Percentiles rank a stretch among this genome's conserved stretches.
phyloP scores from a whole-genome alignment of 2,329 filamentous ascomycete genomes.

The Aspergillus chevalieri region DNA sequence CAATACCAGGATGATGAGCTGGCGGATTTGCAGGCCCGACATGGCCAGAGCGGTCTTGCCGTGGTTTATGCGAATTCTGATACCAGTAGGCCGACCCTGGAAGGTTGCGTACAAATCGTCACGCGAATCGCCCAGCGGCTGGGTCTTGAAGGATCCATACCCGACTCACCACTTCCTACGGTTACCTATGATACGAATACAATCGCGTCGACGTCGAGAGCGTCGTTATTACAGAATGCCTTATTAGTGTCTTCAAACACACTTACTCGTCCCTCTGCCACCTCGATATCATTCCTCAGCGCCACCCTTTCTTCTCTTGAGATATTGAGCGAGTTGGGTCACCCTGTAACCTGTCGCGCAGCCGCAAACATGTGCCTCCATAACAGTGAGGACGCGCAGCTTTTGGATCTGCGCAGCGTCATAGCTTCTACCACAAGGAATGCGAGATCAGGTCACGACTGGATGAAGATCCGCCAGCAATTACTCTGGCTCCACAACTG shows the following conservation, averaged over 20 bases:
- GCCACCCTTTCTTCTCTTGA: constrained; percentile 36
- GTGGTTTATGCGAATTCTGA: constrained; percentile 51
- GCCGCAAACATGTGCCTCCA: constrained; percentile 49
- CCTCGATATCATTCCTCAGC: constrained; percentile 36
- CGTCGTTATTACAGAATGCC: constrained; percentile 37
- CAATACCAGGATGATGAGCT: constrained; percentile 40
- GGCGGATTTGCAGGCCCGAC: constrained; percentile 41
- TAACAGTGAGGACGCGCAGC: constrained; percentile 47
- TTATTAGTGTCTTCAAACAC: constrained; percentile 35
- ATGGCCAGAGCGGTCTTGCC: constrained; percentile 56
- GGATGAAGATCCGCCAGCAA: constrained; percentile 44
- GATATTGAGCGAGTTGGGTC: constrained; percentile 35
- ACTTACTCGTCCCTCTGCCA: constrained; percentile 34
- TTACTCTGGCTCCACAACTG: constrained; percentile 58
- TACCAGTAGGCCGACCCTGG: constrained; percentile 40
- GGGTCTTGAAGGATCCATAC: constrained; percentile 40
- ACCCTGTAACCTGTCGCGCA: constrained; percentile 29
- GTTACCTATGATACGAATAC: constrained; percentile 25
- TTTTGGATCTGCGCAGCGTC: constrained; percentile 48
- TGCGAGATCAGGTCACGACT: constrained; percentile 42
- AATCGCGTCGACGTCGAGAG: constrained; percentile 33
- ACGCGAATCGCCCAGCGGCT: constrained; percentile 47
- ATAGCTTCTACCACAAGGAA: constrained; percentile 43
- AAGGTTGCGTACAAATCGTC: constrained; percentile 45
- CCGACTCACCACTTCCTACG: constrained; percentile 19